Evolutionary conservation across 139 green algal genomes (phyloP).

Genomic region (Coccomyxa sp.): DNA sequence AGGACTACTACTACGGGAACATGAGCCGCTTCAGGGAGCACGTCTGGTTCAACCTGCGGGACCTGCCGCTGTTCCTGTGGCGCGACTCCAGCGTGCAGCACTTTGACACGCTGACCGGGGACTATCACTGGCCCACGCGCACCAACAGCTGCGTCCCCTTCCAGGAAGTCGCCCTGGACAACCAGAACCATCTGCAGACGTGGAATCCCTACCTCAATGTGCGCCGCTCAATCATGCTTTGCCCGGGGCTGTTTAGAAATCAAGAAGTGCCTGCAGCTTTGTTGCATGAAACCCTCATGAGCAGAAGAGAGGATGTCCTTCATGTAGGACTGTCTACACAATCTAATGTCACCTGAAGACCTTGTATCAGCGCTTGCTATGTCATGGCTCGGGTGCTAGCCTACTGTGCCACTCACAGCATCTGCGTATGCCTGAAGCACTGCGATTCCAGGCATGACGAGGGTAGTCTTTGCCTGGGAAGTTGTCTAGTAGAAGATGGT

Average conservation of each 20-base stretch:
- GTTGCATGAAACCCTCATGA: no score
- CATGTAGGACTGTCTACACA: no score
- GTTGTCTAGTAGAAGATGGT: no score
- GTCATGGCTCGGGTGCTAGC: no score
- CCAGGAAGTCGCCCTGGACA: not conserved
- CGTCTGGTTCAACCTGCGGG: not conserved
- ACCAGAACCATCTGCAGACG: not conserved
- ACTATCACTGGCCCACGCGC: not conserved
- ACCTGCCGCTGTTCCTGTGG: slow-evolving; percentile 14
- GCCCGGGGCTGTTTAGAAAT: not conserved
- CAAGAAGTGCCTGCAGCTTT: not conserved
- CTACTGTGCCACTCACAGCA: no score
- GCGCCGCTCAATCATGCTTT: not conserved
- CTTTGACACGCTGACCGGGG: slow-evolving; percentile 11
- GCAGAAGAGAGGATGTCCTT: no score
- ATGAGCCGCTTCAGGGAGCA: not conserved
- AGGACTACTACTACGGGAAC: not conserved
- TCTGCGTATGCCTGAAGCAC: no score
- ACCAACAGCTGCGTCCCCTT: not conserved
- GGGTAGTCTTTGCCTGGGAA: no score
- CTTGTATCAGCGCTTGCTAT: no score
- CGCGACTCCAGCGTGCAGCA: slow-evolving; percentile 18
- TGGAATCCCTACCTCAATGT: not conserved
- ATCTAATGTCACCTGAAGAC: no score
- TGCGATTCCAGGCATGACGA: no score